These are phyloP conservation scores for Citrus australasica DNA, from an alignment of 345 rosid species.

Conservation along the genomic window DNA sequence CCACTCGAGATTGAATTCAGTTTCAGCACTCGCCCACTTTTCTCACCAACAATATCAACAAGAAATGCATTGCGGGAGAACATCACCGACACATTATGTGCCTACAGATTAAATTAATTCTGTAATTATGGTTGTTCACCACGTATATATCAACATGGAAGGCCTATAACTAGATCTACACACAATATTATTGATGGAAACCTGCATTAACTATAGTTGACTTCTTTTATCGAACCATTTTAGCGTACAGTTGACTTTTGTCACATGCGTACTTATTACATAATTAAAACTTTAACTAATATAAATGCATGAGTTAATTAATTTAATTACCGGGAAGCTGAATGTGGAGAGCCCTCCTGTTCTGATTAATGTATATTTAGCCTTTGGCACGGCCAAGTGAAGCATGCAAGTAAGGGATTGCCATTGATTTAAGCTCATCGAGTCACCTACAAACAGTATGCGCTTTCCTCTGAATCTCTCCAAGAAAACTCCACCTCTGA, in stretches of 20 bases:
- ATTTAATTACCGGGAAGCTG: slow-evolving; percentile 22
- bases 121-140: no score
- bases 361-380: slow-evolving; percentile 13
- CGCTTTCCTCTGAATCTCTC: slow-evolving; percentile 34
- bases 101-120: slow-evolving; percentile 13
- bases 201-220: not conserved
- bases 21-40: slow-evolving; percentile 41
- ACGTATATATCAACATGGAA: not conserved
- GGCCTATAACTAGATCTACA: not conserved
- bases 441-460: slow-evolving; percentile 53
- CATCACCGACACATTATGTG: slow-evolving; percentile 30
- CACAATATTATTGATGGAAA: no score
- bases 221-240: not conserved
- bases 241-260: not conserved
- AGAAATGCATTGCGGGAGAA: slow-evolving; percentile 65
- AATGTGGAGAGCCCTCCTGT: slow-evolving; percentile 25
- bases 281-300: not conserved
- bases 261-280: not conserved
- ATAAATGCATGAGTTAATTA: not conserved
- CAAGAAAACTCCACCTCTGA: slow-evolving; percentile 33
- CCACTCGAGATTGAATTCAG: slow-evolving; percentile 54
- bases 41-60: slow-evolving; percentile 45
- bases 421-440: slow-evolving; percentile 47
- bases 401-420: slow-evolving; percentile 52
- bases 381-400: slow-evolving; percentile 24